Evolutionary conservation across 2,329 filamentous ascomycete species (phyloP), one percentile per base, ranked within the genome.

Genomic region (Neofusicoccum kwambonambiense): DNA sequence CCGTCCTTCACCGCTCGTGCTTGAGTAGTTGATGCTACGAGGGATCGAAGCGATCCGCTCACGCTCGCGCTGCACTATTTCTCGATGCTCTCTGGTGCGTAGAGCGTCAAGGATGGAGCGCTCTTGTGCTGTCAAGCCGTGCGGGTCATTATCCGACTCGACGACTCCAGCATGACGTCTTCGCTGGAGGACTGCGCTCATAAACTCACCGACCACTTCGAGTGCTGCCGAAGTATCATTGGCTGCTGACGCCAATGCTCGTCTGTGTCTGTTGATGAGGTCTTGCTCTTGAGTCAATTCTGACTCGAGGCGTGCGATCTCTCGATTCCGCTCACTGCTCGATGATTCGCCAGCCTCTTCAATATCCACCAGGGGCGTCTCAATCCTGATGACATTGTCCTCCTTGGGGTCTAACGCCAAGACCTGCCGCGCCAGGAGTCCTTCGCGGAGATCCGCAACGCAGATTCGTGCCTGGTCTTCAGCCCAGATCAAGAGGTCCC

Each of bases 401-500:
- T 80, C 79, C 61, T 86, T 82, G 13, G 82, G 81, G 69, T 88
- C 85, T 47, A 94, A 81, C 34, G 85, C 80, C 35, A 95, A 81
- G 37, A 90, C 84, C 73, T 95, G 91, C 51, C 89, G 87, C 60
- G 86, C 83, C 52, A 84, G 81, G 67, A 92, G 88, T 22, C 88
- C 86, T 69, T 82, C 85, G 35, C 91, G 85, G 57, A 91, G 79
- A 75, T 95, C 91, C 4, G 89, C 89, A 44, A 94, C 82, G 42
- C 90, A 91, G 15, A 93, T 82, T 64, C 88, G 84, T 3, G 89
- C 90, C 68, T 91, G 89, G 71, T 97, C 91, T 77, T 99, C 95
- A 8, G 93, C 91, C 93, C 95, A 98, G 6, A 96, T 90, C 45
- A 99, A 81, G 17, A 99, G 85, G 74, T 97, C 94, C 82, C 90